Evolutionary conservation across 768 basidiomycete species (phyloP), one percentile per base, ranked within the genome.

Genomic region (Clathrus columnatus): DNA sequence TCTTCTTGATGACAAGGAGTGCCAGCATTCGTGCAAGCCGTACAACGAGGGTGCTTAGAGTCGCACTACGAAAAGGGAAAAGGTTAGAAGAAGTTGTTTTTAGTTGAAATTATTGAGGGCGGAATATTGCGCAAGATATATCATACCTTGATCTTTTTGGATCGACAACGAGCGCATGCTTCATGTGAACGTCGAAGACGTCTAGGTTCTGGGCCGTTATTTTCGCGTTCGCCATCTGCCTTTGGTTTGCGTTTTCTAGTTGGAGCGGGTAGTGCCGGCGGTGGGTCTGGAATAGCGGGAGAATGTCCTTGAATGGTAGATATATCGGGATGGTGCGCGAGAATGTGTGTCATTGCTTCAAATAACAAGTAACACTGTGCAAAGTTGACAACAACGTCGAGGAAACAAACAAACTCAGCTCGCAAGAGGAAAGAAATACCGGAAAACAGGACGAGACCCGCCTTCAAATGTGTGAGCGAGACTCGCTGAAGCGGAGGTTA

Each of bases 131-230:
- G 73, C 72, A 75, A 76, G 74, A 72, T n/a, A 75, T 75, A 30
- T 60, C 77, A 68, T 68, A 82, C 87, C 87, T 92, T 92, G 73
- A 92, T 92, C 85, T 92, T 92, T 82, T 92, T 91, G 75, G 84
- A 85, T 80, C 90, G 87, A 78, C 90, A 92, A 69, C 90, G 80
- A 61, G 90, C 85, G 75, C 90, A 92, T 60, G 90, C 89, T 73
- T 92, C 90, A 72, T 92, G 90, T 64, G 89, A 90, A 66, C 90
- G 82, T 63, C 90, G 77, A 64, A 92, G 78, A 54, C 89, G 80
- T 64, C 90, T 79, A 44, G 87, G 85, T 69, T 90, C 88, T 54
- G 83, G 77, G 43, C 82, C 72, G 17, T 78, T 69, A 32, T 71
- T 64, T 44, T 71, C 69, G n/a, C 82, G 84, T 53, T 82, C 83